phyloP scores from a whole-genome alignment of 495 filamentous ascomycete genomes.

The Hypoxylon cercidicola region DNA sequence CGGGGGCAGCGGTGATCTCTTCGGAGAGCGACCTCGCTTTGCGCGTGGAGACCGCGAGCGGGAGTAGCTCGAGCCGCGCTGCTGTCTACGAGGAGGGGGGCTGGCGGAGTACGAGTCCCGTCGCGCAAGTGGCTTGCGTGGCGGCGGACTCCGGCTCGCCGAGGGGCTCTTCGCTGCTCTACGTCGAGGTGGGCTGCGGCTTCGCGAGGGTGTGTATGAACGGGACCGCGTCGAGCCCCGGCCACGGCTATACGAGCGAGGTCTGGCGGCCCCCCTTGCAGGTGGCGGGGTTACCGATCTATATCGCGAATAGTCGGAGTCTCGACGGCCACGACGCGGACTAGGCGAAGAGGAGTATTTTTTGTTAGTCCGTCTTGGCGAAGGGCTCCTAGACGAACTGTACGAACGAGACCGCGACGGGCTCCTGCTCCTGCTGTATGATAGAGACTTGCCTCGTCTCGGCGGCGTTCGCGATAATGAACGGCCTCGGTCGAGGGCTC shows the following conservation, averaged over 20 bases:
- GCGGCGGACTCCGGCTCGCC: conserved; percentile 38
- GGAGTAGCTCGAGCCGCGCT: conserved; percentile 41
- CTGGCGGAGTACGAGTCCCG: conserved; percentile 47
- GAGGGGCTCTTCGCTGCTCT: conserved; percentile 26
- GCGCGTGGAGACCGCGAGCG: conserved; percentile 30
- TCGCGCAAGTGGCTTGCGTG: conserved; percentile 38
- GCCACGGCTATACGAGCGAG: conserved; percentile 35
- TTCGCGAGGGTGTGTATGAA: conserved; percentile 42
- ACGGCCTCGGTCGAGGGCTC: conserved; percentile 44
- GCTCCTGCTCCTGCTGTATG: conserved; percentile 55
- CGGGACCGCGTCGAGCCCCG: conserved; percentile 34
- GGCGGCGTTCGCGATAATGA: conserved; percentile 56
- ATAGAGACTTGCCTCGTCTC: conserved; percentile 46
- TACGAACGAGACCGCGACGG: conserved; percentile 52
- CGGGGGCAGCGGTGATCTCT: conserved; percentile 27
- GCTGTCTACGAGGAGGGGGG: conserved; percentile 38
- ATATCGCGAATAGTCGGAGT: conserved; percentile 41
- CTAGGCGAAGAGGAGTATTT: conserved; percentile 31
- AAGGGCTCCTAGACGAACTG: conserved; percentile 34
- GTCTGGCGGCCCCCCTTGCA: conserved; percentile 28
- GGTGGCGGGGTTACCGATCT: conserved; percentile 43
- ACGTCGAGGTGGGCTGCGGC: conserved; percentile 40
- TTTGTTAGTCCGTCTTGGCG: conserved; percentile 30
- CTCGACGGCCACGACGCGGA: conserved; percentile 30
- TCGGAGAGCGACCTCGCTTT: conserved; percentile 21